phyloP scores from a whole-genome alignment of 306 rosid species.

The Lathyrus aphaca region DNA sequence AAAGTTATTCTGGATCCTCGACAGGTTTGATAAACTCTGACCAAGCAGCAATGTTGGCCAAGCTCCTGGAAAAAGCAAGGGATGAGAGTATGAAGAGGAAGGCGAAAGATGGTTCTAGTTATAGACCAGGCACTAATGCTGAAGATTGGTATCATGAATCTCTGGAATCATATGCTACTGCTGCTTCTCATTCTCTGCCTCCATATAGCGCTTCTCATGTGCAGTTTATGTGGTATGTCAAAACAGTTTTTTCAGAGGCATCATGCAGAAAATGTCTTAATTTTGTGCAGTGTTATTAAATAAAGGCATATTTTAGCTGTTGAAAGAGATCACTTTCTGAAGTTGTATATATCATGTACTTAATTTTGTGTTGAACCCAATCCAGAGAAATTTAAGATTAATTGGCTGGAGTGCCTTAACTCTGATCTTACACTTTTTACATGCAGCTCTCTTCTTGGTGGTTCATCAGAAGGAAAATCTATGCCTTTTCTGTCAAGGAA shows the following conservation, averaged over 20 bases:
- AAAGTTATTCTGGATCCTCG: conserved; percentile 49
- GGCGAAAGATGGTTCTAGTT: conserved; percentile 43
- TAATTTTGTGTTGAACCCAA: conserved; percentile 32
- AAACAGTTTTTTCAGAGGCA: conserved; percentile 33
- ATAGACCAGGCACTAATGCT: conserved; percentile 48
- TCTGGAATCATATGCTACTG: conserved; percentile 74
- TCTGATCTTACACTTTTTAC: conserved; percentile 36
- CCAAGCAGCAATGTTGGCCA: conserved; percentile 62
- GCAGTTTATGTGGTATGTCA: conserved; percentile 73
- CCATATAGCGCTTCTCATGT: conserved; percentile 56
- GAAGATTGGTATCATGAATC: conserved; percentile 70
- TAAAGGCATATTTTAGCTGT: conserved; percentile 22
- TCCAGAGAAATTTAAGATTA: conserved; percentile 19
- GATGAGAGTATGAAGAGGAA: conserved; percentile 51
- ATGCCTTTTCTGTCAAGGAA: conserved; percentile 66
- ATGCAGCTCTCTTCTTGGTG: conserved; percentile 89
- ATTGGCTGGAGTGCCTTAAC: conserved; percentile 27
- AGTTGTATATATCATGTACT: conserved; percentile 23
- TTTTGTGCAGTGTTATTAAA: neutral
- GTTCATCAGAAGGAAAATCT: conserved; percentile 57
- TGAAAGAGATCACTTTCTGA: conserved; percentile 1
- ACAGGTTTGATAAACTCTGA: conserved; percentile 52
- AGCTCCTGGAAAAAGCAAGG: conserved; percentile 77
- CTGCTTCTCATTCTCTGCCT: conserved; percentile 59
- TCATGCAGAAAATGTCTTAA: conserved; percentile 14